Evolutionary conservation across 495 filamentous ascomycete genomes (phyloP).

Genomic region (Cercophora scortea): DNA sequence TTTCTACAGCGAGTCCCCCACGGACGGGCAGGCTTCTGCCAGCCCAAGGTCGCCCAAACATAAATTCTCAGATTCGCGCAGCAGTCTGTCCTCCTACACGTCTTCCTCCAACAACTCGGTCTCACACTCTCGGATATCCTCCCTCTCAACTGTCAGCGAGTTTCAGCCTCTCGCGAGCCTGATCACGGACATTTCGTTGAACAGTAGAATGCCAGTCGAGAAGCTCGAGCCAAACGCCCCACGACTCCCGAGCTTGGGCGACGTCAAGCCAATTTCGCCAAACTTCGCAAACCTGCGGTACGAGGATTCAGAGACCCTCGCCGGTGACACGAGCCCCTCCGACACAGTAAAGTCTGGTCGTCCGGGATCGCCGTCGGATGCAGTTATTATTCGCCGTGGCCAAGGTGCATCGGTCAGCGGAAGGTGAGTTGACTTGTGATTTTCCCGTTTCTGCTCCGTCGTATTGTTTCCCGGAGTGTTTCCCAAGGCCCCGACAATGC

Average conservation of each 20-base stretch:
- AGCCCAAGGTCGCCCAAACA: conserved; percentile 30
- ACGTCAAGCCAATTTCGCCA: not conserved
- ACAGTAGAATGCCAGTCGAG: not conserved
- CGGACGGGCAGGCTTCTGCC: conserved; percentile 3
- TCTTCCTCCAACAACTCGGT: conserved; percentile 23
- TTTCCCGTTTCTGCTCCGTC: not conserved
- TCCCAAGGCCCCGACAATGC: too few species aligned
- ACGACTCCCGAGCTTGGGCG: not conserved
- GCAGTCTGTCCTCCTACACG: conserved; percentile 30
- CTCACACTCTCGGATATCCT: conserved; percentile 34
- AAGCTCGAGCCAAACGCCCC: not conserved
- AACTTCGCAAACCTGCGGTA: not conserved
- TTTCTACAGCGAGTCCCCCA: conserved; percentile 22
- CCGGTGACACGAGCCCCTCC: not conserved
- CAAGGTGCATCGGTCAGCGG: not conserved
- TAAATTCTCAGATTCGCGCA: conserved; percentile 33
- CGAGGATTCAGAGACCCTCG: not conserved
- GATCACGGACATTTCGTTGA: conserved; percentile 6
- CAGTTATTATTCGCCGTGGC: conserved; percentile 8
- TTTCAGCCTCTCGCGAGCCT: conserved; percentile 11
- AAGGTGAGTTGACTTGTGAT: conserved; percentile 5
- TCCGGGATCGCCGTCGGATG: conserved; percentile 10
- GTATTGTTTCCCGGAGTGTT: not conserved
- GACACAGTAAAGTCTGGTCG: not conserved
- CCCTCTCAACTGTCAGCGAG: conserved; percentile 29